Base-by-base conservation (phyloP, 2,329 filamentous ascomycete species). In the Alternaria longipes region DNA sequence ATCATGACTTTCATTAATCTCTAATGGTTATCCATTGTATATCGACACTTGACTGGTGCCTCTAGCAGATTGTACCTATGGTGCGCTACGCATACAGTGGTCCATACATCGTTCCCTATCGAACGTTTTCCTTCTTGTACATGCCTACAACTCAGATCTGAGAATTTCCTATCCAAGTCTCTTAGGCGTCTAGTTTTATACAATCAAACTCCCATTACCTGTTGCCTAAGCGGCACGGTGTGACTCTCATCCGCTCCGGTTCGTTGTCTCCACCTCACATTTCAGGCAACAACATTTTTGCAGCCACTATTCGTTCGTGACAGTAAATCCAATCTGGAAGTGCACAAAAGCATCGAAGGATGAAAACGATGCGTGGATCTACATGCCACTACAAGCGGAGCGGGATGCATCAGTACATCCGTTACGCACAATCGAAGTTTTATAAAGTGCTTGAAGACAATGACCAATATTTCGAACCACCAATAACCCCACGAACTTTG, bases 221-320 rank as follows among this genome's bases (percentile, higher is more conserved):
- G 46, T 26, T 12, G 46, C 46, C 46, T 38, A 26, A 24, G 24
- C 46, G 46, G 46, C 46, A 50, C 46, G 20, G 46, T 20, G 20
- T 4, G 11, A 36, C 8, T 5, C 20, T 9, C 14, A 52, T 56
- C 60, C 57, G 60, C 30, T 57, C 57, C 60, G 60, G 16, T 7
- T 34, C 7, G 9, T 38, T 8, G n/a, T 22, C 24, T 38, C 16
- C 44, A 34, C 54, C 36, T 30, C 9, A 45, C n/a, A 54, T 54
- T 54, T 32, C 42, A 62, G 54, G 54, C 59, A 58, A 24, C 59
- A 36, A 50, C 38, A 54, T 62, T 62, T 34, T 36, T 54, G 26
- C 1, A 16, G 11, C 16, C 22, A 34, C 20, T 16, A 58, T 62
- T 50, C 5, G 46, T 49, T 44, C n/a, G 12, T 26, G n/a, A 34